These are phyloP conservation scores for Tylopilus sp. DNA, from an alignment of 1,284 basidiomycete genomes.

Conservation along the genomic window DNA sequence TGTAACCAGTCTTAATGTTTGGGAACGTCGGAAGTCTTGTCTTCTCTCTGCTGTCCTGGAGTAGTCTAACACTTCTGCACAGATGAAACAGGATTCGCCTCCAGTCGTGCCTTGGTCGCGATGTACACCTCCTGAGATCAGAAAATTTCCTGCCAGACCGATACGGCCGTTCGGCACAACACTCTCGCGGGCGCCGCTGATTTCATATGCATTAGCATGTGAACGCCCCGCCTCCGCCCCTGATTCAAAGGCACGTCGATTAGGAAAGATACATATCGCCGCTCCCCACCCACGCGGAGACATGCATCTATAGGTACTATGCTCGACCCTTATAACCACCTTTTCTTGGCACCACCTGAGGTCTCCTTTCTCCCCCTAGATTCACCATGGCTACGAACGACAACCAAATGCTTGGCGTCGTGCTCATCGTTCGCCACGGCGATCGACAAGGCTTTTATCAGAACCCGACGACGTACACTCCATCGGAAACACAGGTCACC, in stretches of 20 bases:
- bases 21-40: too few species aligned
- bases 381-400: slow-evolving; percentile 18
- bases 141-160: too few species aligned
- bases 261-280: neutral
- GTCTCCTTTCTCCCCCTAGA: neutral
- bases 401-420: slow-evolving; percentile 46
- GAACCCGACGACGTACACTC: slow-evolving; percentile 59
- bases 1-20: too few species aligned
- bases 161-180: too few species aligned
- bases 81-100: too few species aligned
- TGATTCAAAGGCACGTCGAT: neutral
- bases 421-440: slow-evolving; percentile 62
- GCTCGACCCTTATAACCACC: neutral
- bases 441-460: slow-evolving; percentile 65
- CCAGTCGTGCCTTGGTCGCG: too few species aligned
- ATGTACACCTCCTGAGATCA: too few species aligned
- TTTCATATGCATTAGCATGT: neutral
- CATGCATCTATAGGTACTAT: neutral
- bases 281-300: neutral
- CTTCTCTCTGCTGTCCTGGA: too few species aligned
- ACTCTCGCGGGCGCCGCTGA: too few species aligned
- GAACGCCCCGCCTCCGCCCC: neutral
- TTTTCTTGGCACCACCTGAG: neutral
- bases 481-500: slow-evolving; percentile 66
- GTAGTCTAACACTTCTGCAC: too few species aligned